Evolutionary conservation across 2,329 filamentous ascomycete genomes (phyloP).

Genomic region (Sarocladium strictum): DNA sequence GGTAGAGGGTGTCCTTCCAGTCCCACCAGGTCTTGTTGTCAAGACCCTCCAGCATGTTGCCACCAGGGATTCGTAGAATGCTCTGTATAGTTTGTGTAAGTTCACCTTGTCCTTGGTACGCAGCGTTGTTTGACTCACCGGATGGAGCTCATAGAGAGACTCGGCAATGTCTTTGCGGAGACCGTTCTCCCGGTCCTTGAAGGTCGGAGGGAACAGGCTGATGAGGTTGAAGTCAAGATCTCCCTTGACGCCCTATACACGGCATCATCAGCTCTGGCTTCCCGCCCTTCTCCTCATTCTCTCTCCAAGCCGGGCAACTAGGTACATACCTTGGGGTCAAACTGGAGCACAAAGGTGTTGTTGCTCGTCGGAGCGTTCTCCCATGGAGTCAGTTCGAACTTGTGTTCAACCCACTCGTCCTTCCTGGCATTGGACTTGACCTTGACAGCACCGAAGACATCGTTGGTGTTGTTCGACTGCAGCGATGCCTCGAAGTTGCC

Average conservation of each 20-base stretch:
- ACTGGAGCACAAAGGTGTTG: slow-evolving; percentile 50
- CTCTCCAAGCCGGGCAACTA: too few relatives aligned
- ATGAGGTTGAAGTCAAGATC: slow-evolving; percentile 51
- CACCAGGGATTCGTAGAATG: slow-evolving; percentile 61
- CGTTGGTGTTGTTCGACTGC: slow-evolving; percentile 35
- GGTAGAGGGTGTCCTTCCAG: slow-evolving; percentile 49
- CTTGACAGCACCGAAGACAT: slow-evolving; percentile 39
- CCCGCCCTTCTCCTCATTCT: neutral
- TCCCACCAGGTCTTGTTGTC: slow-evolving; percentile 39
- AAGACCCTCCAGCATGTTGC: slow-evolving; percentile 52
- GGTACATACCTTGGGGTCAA: slow-evolving; percentile 32
- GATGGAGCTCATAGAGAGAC: slow-evolving; percentile 44
- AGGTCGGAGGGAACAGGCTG: slow-evolving; percentile 55
- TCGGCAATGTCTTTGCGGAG: slow-evolving; percentile 49
- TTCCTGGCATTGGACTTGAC: slow-evolving; percentile 36
- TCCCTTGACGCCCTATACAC: neutral
- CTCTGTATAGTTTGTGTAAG: slow-evolving; percentile 21
- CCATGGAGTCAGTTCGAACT: slow-evolving; percentile 35
- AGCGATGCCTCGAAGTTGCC: slow-evolving; percentile 42
- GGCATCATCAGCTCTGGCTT: neutral
- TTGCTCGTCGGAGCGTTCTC: slow-evolving; percentile 46
- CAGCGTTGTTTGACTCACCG: slow-evolving; percentile 27
- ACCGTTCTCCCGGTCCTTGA: slow-evolving; percentile 52
- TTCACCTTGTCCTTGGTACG: neutral
- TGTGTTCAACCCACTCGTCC: slow-evolving; percentile 45